Conservation (phyloP, 2,329 filamentous ascomycete species). For the Orbilia javanica region DNA sequence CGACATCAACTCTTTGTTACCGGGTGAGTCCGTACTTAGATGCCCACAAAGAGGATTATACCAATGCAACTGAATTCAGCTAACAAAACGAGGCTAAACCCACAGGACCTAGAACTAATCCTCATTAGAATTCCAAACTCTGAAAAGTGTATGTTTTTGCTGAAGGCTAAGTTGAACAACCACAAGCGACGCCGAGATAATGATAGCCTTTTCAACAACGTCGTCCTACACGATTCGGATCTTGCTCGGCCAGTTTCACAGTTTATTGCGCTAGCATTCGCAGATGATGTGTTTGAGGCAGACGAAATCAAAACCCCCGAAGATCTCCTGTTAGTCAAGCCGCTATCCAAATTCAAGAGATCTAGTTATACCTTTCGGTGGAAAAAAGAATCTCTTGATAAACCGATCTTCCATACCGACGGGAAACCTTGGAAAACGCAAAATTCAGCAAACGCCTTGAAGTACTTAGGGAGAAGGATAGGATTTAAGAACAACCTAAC, state of each 20-base stretch:
- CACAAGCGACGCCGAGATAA: not conserved
- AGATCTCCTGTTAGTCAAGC: not conserved
- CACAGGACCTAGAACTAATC: not conserved
- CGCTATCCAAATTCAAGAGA: not conserved
- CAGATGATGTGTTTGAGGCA: not conserved
- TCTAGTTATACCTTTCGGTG: not conserved
- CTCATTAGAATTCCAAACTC: not conserved
- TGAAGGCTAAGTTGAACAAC: not conserved
- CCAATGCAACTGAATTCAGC: too few relatives aligned
- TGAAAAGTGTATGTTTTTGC: not conserved
- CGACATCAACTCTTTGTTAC: not conserved
- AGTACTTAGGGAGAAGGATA: not conserved
- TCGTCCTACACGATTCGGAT: not conserved
- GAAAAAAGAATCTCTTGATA: not conserved
- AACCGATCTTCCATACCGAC: not conserved
- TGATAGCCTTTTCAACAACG: not conserved
- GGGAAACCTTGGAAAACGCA: not conserved
- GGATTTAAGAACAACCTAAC: not conserved
- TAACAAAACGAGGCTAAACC: too few relatives aligned
- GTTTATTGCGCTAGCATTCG: not conserved
- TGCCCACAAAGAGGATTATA: too few relatives aligned
- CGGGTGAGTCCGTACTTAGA: not conserved
- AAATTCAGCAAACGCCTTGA: not conserved
- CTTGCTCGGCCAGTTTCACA: not conserved
- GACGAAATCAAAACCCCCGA: not conserved